These are phyloP conservation scores for Ammopiptanthus mongolicus DNA, from an alignment of 306 rosid genomes.

Conservation along the genomic window DNA sequence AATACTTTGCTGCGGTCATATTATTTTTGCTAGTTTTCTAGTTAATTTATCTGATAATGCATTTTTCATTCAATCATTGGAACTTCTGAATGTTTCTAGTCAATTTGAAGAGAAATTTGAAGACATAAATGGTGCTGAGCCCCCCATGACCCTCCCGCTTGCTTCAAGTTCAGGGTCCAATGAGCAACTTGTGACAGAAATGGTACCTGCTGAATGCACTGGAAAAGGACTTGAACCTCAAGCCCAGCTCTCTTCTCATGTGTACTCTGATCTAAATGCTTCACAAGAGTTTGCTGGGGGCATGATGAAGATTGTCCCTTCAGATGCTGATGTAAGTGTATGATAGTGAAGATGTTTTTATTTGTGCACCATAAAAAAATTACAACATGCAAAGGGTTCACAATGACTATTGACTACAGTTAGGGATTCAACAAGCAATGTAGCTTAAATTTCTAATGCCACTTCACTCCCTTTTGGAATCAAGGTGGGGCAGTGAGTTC, in stretches of 20 bases:
- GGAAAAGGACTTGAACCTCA: slow-evolving; percentile 53
- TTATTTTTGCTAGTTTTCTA: not conserved
- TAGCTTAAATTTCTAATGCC: not conserved
- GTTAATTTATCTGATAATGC: slow-evolving; percentile 1
- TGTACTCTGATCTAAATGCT: slow-evolving; percentile 50
- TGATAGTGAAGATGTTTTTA: not conserved
- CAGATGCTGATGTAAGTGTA: slow-evolving; percentile 84
- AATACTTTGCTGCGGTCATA: not conserved
- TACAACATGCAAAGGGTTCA: not conserved
- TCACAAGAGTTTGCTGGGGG: slow-evolving; percentile 80
- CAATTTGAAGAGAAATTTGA: slow-evolving; percentile 97
- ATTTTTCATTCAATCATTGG: slow-evolving; percentile 4
- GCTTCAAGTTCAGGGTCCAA: slow-evolving; percentile 81
- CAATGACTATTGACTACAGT: not conserved
- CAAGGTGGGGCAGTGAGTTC: not conserved
- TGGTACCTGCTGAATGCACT: slow-evolving; percentile 42
- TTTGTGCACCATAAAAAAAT: not conserved
- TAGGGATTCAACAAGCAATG: not conserved
- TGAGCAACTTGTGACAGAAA: slow-evolving; percentile 56
- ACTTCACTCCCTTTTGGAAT: not conserved
- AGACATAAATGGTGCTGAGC: slow-evolving; percentile 62
- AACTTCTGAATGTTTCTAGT: slow-evolving; percentile 39
- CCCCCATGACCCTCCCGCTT: slow-evolving; percentile 57
- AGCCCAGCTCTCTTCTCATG: slow-evolving; percentile 50
- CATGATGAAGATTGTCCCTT: slow-evolving; percentile 96